Percentiles rank a stretch among this genome's conserved stretches.
Conservation (phyloP, 768 basidiomycete species). For the Boletus coccyginus region DNA sequence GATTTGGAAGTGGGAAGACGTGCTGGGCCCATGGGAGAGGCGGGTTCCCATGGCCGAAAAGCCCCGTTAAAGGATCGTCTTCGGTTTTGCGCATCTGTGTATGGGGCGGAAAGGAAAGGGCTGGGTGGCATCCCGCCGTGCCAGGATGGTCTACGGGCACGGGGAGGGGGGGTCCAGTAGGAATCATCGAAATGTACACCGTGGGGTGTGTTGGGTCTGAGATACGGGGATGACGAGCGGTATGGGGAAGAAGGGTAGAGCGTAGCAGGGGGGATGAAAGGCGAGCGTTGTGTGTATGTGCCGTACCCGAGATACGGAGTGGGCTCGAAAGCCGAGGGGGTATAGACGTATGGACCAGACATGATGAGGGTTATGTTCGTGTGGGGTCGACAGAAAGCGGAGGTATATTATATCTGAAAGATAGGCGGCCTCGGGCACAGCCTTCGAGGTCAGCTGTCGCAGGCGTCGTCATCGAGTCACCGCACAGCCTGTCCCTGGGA, state of each 20-base stretch:
- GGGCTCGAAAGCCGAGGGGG: slow-evolving; percentile 34
- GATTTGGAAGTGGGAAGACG: slow-evolving; percentile 28
- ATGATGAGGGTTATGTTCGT: slow-evolving; percentile 20
- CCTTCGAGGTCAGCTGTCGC: neutral
- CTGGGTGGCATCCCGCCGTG: slow-evolving; percentile 31
- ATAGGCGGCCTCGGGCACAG: slow-evolving; percentile 13
- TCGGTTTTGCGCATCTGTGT: slow-evolving; percentile 12
- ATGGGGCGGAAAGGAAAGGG: slow-evolving; percentile 22
- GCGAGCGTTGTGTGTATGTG: slow-evolving; percentile 36
- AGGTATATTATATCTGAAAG: slow-evolving; percentile 18
- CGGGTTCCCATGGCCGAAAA: slow-evolving; percentile 18
- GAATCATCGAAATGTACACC: slow-evolving; percentile 18
- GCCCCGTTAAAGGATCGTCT: slow-evolving; percentile 31
- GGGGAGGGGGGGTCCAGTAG: slow-evolving; percentile 26
- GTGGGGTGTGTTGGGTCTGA: slow-evolving; percentile 30
- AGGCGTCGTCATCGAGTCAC: neutral
- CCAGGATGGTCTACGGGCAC: slow-evolving; percentile 45
- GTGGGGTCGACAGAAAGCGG: neutral
- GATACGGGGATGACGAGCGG: slow-evolving; percentile 26
- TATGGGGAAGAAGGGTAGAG: slow-evolving; percentile 40
- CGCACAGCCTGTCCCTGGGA: slow-evolving; percentile 13
- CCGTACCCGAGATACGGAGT: slow-evolving; percentile 35
- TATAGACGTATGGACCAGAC: slow-evolving; percentile 45
- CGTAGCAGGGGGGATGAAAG: slow-evolving; percentile 42
- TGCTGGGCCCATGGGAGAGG: slow-evolving; percentile 24